Percentiles rank a stretch among this genome's conserved stretches.
These are phyloP conservation scores for Emergomyces africanus DNA, from an alignment of 2,329 filamentous ascomycete genomes.

Conservation along the genomic window DNA sequence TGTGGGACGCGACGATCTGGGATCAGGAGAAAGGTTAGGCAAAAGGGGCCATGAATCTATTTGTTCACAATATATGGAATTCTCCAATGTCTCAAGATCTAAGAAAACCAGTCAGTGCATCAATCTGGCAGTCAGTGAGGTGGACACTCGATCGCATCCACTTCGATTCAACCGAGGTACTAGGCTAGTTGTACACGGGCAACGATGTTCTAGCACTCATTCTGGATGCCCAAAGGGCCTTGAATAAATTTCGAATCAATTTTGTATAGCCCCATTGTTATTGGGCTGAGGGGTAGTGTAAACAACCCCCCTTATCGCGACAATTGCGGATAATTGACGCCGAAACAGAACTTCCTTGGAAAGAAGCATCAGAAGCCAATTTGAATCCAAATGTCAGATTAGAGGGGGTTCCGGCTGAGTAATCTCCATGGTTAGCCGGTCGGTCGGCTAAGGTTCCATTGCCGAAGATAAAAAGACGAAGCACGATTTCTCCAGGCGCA, in stretches of 20 bases:
- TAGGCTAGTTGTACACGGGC: not conserved
- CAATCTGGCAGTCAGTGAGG: not conserved
- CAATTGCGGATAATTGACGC: not conserved
- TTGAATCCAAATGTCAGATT: too few relatives aligned
- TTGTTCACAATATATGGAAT: not conserved
- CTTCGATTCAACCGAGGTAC: not conserved
- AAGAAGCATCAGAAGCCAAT: not conserved
- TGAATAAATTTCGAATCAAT: too few relatives aligned
- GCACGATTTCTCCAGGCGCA: too few relatives aligned
- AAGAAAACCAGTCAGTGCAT: not conserved
- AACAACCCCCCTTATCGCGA: not conserved
- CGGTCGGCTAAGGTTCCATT: not conserved
- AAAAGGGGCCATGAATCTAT: not conserved
- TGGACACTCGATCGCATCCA: not conserved
- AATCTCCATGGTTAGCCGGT: not conserved
- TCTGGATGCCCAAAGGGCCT: too few relatives aligned
- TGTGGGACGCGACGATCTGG: not conserved
- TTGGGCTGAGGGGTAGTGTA: not conserved
- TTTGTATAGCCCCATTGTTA: not conserved
- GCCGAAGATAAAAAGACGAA: not conserved
- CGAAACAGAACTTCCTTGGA: too few relatives aligned
- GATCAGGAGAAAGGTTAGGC: not conserved
- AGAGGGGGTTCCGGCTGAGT: not conserved
- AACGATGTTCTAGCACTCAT: not conserved
- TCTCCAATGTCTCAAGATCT: not conserved